Evolutionary conservation across 1,139 yeast genomes (phyloP), one percentile per base, ranked within the genome.

Genomic region (Kodamaea plutei): DNA sequence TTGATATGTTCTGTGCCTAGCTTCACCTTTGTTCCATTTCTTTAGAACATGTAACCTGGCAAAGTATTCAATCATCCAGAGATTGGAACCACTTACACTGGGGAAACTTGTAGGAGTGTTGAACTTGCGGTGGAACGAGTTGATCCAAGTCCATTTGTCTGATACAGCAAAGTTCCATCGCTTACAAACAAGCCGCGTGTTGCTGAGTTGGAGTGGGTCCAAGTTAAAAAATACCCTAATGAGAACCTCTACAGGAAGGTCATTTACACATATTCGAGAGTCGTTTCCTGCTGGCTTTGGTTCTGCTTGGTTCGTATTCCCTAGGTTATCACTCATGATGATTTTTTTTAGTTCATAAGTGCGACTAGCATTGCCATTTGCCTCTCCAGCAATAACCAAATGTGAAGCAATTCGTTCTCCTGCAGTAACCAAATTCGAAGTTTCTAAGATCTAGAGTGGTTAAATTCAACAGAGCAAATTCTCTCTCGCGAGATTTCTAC

Each of bases 141-240:
- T 67, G 45, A 68, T 67, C 89, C 89, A 81, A 5, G 80, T 65
- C 29, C 69, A 70, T 38, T 73, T 73, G 47, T 79, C 80, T 37
- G 67, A 66, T 4, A 79, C 68, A 5, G 77, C 63, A 26, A 48
- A 46, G 35, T 70, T 55, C 73, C 85, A 76, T 12, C 58, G 49
- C 25, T 56, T 64, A 44, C 85, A 79, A 3, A 80, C 82, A 25
- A 66, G 54, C 18, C 79, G 64, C 12, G 77, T 49, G 15, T 56
- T 56, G 31, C 62, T 58, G 25, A 81, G 58, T 29, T 79, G 76
- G 8, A 61, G 50, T 4, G 81, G 76, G 31, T 79, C 84, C 11
- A 80, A 59, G 38, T 72, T 60, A 16, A 79, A 63, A 40, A 81
- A 73, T 12, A 80, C 61, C 30, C 66, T 60, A 30, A 77, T 69